Evolutionary conservation across 1,284 basidiomycete genomes (phyloP).

Genomic region (Trametes hirsuta): DNA sequence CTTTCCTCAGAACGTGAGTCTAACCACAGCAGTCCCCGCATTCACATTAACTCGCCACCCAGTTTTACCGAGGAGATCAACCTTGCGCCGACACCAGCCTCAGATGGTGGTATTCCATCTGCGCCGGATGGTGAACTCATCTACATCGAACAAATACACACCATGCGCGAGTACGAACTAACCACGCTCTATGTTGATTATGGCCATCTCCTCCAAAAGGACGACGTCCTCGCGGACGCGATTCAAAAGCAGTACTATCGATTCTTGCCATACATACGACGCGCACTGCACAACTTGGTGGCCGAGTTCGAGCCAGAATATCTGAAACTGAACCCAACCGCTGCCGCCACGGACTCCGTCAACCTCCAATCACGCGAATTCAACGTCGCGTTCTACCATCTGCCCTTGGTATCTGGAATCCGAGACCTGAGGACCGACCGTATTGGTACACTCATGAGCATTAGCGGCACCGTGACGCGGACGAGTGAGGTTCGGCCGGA

Average conservation of each 20-base stretch:
- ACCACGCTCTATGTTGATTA: constrained; percentile 98
- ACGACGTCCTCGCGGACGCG: constrained; percentile 91
- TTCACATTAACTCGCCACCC: not conserved
- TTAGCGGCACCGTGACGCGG: constrained; percentile 95
- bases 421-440: constrained; percentile 93
- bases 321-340: constrained; percentile 87
- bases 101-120: constrained; percentile 62
- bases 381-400: constrained; percentile 92
- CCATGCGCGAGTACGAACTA: constrained; percentile 91
- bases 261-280: constrained; percentile 92
- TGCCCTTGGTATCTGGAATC: constrained; percentile 94
- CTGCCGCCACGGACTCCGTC: constrained; percentile 78
- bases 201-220: constrained; percentile 85
- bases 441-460: constrained; percentile 92
- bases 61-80: constrained; percentile 85
- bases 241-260: constrained; percentile 96
- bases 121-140: constrained; percentile 65
- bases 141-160: constrained; percentile 92
- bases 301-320: constrained; percentile 90
- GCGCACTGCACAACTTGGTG: constrained; percentile 89
- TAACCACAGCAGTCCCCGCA: not conserved
- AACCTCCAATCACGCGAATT: constrained; percentile 93
- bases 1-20: constrained; percentile 87
- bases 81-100: constrained; percentile 75
- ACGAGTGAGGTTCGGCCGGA: constrained; percentile 98